Percentiles rank a stretch among this genome's conserved stretches.
These are phyloP conservation scores for Colletotrichum echinochloae DNA, from an alignment of 2,329 filamentous ascomycete species.

Conservation along the genomic window DNA sequence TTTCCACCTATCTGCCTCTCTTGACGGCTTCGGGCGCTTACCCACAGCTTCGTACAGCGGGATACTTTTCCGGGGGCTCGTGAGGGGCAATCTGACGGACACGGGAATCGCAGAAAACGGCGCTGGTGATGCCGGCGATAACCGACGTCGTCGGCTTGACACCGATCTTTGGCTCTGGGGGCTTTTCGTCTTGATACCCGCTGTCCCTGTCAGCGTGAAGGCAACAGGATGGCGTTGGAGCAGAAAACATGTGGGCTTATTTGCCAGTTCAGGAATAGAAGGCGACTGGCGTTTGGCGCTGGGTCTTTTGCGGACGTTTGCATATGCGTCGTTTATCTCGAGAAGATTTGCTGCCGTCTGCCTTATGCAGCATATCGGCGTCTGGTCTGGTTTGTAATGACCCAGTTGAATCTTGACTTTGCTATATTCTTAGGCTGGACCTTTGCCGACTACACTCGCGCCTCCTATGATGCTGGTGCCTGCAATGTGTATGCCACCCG, in stretches of 20 bases:
- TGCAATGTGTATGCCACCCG: background rate
- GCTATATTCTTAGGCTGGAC: background rate
- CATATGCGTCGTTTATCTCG: slow-evolving; percentile 25
- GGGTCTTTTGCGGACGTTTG: slow-evolving; percentile 18
- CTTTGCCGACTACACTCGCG: background rate
- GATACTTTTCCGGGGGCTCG: slow-evolving; percentile 5
- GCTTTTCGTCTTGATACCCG: slow-evolving; percentile 20
- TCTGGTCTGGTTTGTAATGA: background rate
- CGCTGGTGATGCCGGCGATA: slow-evolving; percentile 3
- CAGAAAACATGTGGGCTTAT: slow-evolving; percentile 17
- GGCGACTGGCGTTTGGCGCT: slow-evolving; percentile 27
- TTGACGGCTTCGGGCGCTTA: slow-evolving; percentile 33
- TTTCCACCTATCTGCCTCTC: slow-evolving; percentile 16
- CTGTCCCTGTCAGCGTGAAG: background rate
- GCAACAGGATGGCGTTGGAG: slow-evolving; percentile 30
- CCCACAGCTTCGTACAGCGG: slow-evolving; percentile 33
- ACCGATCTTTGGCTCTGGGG: slow-evolving; percentile 34
- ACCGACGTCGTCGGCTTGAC: slow-evolving; percentile 5
- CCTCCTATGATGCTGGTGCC: background rate
- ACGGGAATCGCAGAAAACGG: background rate
- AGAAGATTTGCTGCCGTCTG: slow-evolving; percentile 3
- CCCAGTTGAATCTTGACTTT: slow-evolving; percentile 10
- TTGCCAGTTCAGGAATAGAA: slow-evolving; percentile 11
- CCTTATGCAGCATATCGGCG: slow-evolving; percentile 7
- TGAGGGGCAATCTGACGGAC: slow-evolving; percentile 2